These are phyloP conservation scores for Sporothrix humicola DNA, from an alignment of 2,329 filamentous ascomycete genomes.

Conservation along the genomic window DNA sequence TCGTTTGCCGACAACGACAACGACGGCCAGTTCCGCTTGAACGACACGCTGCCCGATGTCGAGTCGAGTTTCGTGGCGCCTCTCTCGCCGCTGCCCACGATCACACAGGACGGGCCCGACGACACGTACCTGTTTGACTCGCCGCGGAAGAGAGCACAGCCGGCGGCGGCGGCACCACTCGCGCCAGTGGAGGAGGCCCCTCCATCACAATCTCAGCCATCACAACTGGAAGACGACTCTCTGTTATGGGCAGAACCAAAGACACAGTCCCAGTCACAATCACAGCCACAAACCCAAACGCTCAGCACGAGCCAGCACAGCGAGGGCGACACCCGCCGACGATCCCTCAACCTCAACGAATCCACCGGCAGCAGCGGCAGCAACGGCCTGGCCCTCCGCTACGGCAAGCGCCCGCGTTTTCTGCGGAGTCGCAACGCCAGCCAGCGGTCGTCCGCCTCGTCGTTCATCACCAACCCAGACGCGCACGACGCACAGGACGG, in stretches of 20 bases:
- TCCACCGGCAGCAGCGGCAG: constrained; percentile 41
- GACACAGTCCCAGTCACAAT: not conserved
- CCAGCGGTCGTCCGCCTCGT: constrained; percentile 66
- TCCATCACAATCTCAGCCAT: not conserved
- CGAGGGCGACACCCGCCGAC: constrained; percentile 43
- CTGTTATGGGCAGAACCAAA: not conserved
- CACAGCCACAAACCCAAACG: too few relatives aligned
- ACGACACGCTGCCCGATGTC: constrained; percentile 65
- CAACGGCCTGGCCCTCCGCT: constrained; percentile 54
- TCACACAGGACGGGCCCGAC: constrained; percentile 56
- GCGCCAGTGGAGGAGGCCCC: not conserved
- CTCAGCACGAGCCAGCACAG: constrained; percentile 29
- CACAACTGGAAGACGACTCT: not conserved
- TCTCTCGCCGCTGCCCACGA: constrained; percentile 60
- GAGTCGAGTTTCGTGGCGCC: constrained; percentile 69
- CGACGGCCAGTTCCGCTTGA: constrained; percentile 59
- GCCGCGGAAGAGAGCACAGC: constrained; percentile 42
- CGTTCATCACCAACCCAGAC: constrained; percentile 61
- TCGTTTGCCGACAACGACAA: constrained; percentile 51
- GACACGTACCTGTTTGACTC: constrained; percentile 66
- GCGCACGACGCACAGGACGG: constrained; percentile 61
- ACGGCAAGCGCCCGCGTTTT: constrained; percentile 60
- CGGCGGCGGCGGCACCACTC: constrained; percentile 27
- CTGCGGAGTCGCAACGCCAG: constrained; percentile 63
- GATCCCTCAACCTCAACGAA: constrained; percentile 40